Percentiles rank a stretch among this genome's conserved stretches.
Evolutionary conservation across 345 rosid genomes (phyloP).

Genomic region (Eucalyptus cladocalyx): DNA sequence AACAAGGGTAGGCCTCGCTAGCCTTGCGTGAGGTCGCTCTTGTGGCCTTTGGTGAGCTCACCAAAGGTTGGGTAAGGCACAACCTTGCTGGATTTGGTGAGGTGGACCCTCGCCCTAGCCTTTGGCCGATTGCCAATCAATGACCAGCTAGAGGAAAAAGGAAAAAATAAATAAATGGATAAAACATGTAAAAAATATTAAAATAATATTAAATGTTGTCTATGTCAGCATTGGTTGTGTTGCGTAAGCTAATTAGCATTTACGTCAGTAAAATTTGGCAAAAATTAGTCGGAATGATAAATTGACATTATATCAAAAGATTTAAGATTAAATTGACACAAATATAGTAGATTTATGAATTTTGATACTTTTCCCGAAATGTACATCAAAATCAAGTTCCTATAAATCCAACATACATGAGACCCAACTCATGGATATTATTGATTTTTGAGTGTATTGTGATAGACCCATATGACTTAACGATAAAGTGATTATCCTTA

Average conservation of each 20-base stretch:
- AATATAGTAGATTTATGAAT: fast-evolving
- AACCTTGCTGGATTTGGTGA: fast-evolving
- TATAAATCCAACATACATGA: not conserved
- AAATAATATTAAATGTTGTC: no score
- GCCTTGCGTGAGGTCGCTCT: no score
- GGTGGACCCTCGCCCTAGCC: no score
- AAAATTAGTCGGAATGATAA: no score
- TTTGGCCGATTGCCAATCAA: no score
- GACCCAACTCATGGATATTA: not conserved
- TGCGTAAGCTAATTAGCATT: fast-evolving
- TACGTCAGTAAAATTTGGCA: fast-evolving
- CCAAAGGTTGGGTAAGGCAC: no score
- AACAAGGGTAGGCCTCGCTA: fast-evolving
- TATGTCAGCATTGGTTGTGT: fast-evolving
- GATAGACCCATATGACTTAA: not conserved
- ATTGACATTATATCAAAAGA: no score
- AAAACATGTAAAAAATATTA: no score
- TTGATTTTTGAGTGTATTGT: not conserved
- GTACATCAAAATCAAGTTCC: not conserved
- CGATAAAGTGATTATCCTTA: not conserved
- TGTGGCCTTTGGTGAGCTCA: fast-evolving
- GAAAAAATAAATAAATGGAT: no score
- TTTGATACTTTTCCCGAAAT: not conserved
- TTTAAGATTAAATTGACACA: fast-evolving
- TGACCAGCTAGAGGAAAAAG: fast-evolving